phyloP scores from a whole-genome alignment of 805 yeast species.

The Wickerhamomyces subpelliculosus region DNA sequence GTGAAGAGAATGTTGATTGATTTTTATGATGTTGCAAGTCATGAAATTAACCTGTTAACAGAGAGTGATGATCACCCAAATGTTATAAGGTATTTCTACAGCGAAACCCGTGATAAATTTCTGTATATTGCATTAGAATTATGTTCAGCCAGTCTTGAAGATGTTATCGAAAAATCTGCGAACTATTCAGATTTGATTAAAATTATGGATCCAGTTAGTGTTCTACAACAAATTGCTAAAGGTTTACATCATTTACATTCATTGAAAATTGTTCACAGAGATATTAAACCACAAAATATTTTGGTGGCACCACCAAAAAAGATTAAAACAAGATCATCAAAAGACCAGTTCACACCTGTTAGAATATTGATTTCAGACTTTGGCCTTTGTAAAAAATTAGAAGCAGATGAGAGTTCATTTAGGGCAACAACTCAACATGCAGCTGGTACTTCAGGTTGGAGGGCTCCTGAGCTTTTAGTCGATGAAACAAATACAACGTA shows the following conservation, averaged over 20 bases:
- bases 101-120: conserved; percentile 84
- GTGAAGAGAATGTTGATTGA: conserved; percentile 90
- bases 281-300: conserved; percentile 90
- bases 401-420: conserved; percentile 87
- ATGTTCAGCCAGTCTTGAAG: conserved; percentile 85
- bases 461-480: conserved; percentile 84
- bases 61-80: conserved; percentile 97
- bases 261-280: conserved; percentile 88
- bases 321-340: conserved; percentile 17
- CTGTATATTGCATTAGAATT: conserved; percentile 89
- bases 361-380: conserved; percentile 88
- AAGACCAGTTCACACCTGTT: conserved; percentile 33
- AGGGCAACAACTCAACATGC: conserved; percentile 88
- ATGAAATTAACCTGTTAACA: conserved; percentile 78
- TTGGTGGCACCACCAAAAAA: conserved; percentile 68
- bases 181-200: conserved; percentile 31
- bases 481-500: conserved; percentile 24
- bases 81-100: conserved; percentile 87
- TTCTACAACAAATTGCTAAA: conserved; percentile 67
- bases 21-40: conserved; percentile 89
- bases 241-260: conserved; percentile 87
- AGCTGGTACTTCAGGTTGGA: conserved; percentile 98
- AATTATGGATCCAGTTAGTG: conserved; percentile 42
- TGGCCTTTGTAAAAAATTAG: conserved; percentile 89
- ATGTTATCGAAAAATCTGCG: conserved; percentile 54